Percentiles rank a stretch among this genome's conserved stretches.
Evolutionary conservation across 208 protist genomes (phyloP).

Genomic region (Trypanosoma vivax): DNA sequence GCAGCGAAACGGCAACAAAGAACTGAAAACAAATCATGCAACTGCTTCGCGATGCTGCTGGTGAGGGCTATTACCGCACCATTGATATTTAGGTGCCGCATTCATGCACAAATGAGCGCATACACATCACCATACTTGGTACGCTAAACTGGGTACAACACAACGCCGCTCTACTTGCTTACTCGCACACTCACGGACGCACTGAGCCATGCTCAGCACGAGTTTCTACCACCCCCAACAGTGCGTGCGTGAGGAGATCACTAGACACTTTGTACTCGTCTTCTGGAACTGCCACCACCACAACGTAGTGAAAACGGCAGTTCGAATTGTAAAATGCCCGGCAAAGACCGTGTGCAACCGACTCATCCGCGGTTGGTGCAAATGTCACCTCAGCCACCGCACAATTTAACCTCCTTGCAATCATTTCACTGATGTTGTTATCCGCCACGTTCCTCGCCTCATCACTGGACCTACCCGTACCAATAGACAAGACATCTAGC

Average conservation of each 20-base stretch:
- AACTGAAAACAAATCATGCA: too few relatives aligned
- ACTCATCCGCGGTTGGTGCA: slow-evolving; percentile 39
- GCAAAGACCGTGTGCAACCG: slow-evolving; percentile 64
- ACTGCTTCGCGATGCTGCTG: too few relatives aligned
- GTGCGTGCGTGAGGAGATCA: slow-evolving; percentile 60
- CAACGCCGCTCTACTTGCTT: not conserved
- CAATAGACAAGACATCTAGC: slow-evolving; percentile 31
- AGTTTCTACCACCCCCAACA: slow-evolving; percentile 67
- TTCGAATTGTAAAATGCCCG: slow-evolving; percentile 80
- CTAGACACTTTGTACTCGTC: slow-evolving; percentile 58
- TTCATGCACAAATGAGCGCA: too few relatives aligned
- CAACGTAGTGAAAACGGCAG: slow-evolving; percentile 67
- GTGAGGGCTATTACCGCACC: too few relatives aligned
- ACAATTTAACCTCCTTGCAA: slow-evolving; percentile 46
- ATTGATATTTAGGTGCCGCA: too few relatives aligned
- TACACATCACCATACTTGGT: too few relatives aligned
- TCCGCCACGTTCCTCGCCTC: slow-evolving; percentile 2
- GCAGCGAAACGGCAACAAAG: too few relatives aligned
- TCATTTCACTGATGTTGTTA: slow-evolving; percentile 25
- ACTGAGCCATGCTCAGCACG: slow-evolving; percentile 61
- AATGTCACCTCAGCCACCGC: slow-evolving; percentile 73
- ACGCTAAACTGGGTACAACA: too few relatives aligned
- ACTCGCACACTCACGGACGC: slow-evolving; percentile 17
- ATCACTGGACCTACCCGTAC: not conserved
- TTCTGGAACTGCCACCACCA: slow-evolving; percentile 64